Evolutionary conservation across 331 rosid genomes (phyloP), one percentile per base, ranked within the genome.

Genomic region (Phaseolus coccineus): DNA sequence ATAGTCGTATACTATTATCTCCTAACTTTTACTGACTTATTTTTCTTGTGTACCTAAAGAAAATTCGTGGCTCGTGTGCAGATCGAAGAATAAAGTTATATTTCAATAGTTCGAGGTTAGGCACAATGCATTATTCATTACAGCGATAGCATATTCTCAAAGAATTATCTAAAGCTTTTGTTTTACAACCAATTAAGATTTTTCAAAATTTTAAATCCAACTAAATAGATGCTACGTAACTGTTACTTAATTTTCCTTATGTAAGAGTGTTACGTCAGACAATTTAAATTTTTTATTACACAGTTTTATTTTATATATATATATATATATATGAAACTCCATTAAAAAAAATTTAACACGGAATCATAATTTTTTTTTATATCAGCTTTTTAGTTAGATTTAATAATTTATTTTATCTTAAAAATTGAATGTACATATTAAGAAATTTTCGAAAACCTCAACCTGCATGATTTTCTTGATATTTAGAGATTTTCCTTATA

Each of bases 111-210:
- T 64, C n/a, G 48, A 8, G 70, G 70, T 37, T 64, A 64, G 70
- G 70, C 50, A n/a, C 70, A 19, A 64, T n/a, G 50, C 50, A 64
- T n/a, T 16, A 64, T 64, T 37, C 70, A 1, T 64, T n/a, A n/a
- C 50, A 64, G 3, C 22, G 37, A 64, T 16, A 8, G 14, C 1
- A 64, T 6, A n/a, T 64, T 8, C 70, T 37, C 16, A 37, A 35
- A 63, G 28, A 64, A 33, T n/a, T 3, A n/a, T 64, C 48, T 37
- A 25, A 63, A 27, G 8, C 7, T 2, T 31, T 15, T 37, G 8
- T 16, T 6, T n/a, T 14, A n/a, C 19, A 35, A 3, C 7, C 19
- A 13, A 63, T 33, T 37, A 64, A 35, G 14, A 19, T 0, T 8
- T 64, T 63, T 3, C 12, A 33, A 31, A 14, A 63, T 16, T 33